Conservation (phyloP, 2,329 filamentous ascomycete species). For the Beauveria sp. region DNA sequence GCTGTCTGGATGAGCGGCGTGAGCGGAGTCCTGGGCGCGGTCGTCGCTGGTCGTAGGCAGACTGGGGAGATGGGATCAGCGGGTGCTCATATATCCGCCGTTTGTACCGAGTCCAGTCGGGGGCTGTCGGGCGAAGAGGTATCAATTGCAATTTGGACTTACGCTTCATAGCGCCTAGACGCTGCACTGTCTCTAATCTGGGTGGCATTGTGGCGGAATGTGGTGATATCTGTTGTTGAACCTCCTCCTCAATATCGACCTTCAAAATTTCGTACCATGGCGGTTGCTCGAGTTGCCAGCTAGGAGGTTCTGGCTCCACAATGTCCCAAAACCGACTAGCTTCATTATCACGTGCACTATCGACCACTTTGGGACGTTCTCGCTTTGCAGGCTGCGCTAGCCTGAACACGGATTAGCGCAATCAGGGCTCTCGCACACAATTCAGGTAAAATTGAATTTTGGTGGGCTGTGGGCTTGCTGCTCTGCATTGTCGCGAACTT, state of each 20-base stretch:
- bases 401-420: constrained; percentile 18
- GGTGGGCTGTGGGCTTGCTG: constrained; percentile 15
- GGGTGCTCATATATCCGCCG: constrained; percentile 14
- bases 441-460: constrained; percentile 26
- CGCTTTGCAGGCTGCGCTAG: constrained; percentile 14
- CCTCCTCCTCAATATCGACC: constrained; percentile 14
- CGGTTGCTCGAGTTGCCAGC: neutral
- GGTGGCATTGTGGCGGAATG: constrained; percentile 51
- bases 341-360: constrained; percentile 23
- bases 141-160: constrained; percentile 24
- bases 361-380: neutral
- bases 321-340: constrained; percentile 18
- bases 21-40: constrained; percentile 39
- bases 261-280: constrained; percentile 28
- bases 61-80: constrained; percentile 32
- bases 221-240: constrained; percentile 1
- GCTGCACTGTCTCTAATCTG: constrained; percentile 53
- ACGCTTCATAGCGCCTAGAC: constrained; percentile 55
- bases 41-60: constrained; percentile 49
- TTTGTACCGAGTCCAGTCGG: neutral
- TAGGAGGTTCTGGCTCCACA: constrained; percentile 1
- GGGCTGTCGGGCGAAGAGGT: constrained; percentile 10
- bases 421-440: constrained; percentile 32
- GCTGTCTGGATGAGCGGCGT: constrained; percentile 58
- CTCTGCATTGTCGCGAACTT: constrained; percentile 33